A percentile compares a stretch with the other conserved stretches of the same genome.
phyloP scores from a whole-genome alignment of 2,329 filamentous ascomycete species.

The Ceratocystis cubensis region DNA sequence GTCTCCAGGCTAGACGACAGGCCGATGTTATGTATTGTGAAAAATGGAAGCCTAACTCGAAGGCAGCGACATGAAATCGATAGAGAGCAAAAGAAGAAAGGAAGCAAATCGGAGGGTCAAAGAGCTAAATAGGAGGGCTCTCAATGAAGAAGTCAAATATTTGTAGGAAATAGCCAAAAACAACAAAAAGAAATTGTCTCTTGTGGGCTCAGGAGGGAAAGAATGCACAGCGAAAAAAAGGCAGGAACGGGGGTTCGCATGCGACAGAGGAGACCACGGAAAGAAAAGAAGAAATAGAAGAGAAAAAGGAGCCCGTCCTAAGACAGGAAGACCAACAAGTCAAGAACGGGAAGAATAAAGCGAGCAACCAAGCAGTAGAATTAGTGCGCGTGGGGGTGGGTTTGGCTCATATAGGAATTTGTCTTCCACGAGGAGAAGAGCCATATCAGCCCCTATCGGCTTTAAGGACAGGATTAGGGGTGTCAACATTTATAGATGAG shows the following conservation, averaged over 20 bases:
- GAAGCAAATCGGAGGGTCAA: neutral
- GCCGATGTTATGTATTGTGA: too few relatives aligned
- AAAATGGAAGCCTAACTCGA: neutral
- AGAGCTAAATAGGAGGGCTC: neutral
- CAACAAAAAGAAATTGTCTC: neutral
- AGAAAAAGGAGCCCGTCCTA: neutral
- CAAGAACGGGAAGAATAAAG: neutral
- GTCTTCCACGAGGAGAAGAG: neutral
- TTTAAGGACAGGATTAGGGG: neutral
- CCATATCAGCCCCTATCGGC: neutral
- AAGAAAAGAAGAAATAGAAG: neutral
- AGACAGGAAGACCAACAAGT: neutral
- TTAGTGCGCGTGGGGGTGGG: too few relatives aligned
- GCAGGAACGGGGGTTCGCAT: neutral
- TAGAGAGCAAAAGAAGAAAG: neutral
- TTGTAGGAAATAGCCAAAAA: too few relatives aligned
- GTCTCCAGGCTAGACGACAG: neutral
- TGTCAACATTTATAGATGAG: neutral
- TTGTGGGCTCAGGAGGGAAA: neutral
- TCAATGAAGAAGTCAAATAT: neutral
- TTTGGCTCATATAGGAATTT: neutral
- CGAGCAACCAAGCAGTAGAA: neutral
- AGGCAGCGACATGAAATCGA: conserved; percentile 2
- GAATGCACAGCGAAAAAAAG: neutral
- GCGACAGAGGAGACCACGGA: too few relatives aligned